Conservation (phyloP, 1,139 yeast genomes). For the Wickerhamiella pararugosa region DNA sequence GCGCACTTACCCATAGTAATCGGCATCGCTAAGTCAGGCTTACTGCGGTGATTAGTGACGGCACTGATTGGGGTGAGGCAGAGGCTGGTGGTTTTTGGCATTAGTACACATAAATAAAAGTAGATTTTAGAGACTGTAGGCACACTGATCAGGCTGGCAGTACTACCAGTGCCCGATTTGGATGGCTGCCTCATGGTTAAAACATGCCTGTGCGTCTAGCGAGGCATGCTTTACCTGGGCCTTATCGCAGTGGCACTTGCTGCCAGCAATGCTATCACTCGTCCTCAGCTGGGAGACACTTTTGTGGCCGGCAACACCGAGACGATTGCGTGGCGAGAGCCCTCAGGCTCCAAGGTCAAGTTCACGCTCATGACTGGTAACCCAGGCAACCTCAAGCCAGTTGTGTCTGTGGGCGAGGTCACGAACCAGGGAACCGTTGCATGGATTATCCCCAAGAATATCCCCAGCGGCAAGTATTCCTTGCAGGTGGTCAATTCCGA, state of each 20-base stretch:
- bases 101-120: too few relatives aligned
- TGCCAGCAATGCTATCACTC: slow-evolving; percentile 20
- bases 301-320: slow-evolving; percentile 23
- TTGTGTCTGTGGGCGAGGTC: slow-evolving; percentile 22
- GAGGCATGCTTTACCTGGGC: too few relatives aligned
- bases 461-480: slow-evolving; percentile 24
- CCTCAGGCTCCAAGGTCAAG: slow-evolving; percentile 22
- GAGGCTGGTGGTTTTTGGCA: not conserved
- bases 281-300: slow-evolving; percentile 20
- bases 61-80: not conserved
- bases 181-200: too few relatives aligned
- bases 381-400: slow-evolving; percentile 21
- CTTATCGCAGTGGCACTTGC: slow-evolving; percentile 11
- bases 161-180: too few relatives aligned
- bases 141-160: too few relatives aligned
- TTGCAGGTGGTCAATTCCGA: slow-evolving; percentile 21
- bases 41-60: not conserved
- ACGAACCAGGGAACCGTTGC: slow-evolving; percentile 25
- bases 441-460: slow-evolving; percentile 24
- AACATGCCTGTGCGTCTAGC: too few relatives aligned
- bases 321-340: slow-evolving; percentile 24
- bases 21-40: not conserved
- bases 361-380: slow-evolving; percentile 22
- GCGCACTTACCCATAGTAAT: not conserved
- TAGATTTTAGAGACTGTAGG: too few relatives aligned